Evolutionary conservation across 352 stramenopile species (phyloP).

Genomic region (Phytopythium cucurbitacearum): DNA sequence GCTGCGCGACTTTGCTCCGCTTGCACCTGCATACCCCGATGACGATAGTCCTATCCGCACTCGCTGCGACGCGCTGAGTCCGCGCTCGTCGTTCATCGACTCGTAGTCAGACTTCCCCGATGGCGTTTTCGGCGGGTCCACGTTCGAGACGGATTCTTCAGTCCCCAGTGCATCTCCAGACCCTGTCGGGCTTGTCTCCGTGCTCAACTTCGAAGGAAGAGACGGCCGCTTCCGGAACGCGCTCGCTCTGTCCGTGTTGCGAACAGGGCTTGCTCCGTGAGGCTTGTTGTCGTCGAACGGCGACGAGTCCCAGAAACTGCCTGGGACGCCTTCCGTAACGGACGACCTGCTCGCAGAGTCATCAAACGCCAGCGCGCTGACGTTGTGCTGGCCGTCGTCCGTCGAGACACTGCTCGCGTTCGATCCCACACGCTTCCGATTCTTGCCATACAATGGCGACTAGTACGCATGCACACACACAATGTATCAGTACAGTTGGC

Average conservation of each 20-base stretch:
- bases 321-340: neutral
- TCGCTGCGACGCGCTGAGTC: conserved; percentile 52
- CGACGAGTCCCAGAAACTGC: conserved; percentile 6
- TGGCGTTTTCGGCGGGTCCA: conserved; percentile 54
- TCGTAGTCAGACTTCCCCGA: conserved; percentile 31
- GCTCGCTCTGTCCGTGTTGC: no score
- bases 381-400: conserved; percentile 15
- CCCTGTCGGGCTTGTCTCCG: neutral
- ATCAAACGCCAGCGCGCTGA: conserved; percentile 22
- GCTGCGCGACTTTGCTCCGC: conserved; percentile 61
- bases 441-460: conserved; percentile 33
- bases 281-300: conserved; percentile 6
- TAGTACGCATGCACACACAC: conserved; percentile 1
- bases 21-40: conserved; percentile 23
- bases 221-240: no score
- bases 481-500: neutral
- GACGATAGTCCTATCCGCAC: conserved; percentile 49
- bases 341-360: conserved; percentile 4
- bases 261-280: neutral
- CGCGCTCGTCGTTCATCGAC: conserved; percentile 17
- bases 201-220: neutral
- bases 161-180: no score
- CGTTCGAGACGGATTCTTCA: conserved; percentile 2
- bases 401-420: conserved; percentile 23
- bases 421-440: conserved; percentile 31